These are phyloP conservation scores for cucumber (Cucumis sativus) DNA, from an alignment of 306 rosid genomes.

Conservation along the genomic window DNA sequence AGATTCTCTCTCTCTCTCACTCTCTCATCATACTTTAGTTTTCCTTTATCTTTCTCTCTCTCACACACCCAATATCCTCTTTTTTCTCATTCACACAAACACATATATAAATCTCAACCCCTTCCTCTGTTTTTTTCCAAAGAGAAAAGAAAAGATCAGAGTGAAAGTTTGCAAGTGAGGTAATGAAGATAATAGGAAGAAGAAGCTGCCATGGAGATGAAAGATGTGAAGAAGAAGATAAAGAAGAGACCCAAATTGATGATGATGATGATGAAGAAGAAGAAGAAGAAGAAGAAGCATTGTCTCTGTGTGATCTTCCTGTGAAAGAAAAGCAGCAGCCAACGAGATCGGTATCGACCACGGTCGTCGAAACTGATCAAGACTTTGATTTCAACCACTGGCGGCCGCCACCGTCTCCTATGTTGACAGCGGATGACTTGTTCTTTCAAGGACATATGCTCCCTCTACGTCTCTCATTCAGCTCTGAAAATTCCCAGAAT, in stretches of 20 bases:
- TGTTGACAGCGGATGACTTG: constrained; percentile 76
- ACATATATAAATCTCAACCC: not conserved
- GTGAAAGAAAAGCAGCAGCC: constrained; percentile 9
- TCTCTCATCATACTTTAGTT: not conserved
- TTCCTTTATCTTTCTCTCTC: not conserved
- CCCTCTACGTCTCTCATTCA: constrained; percentile 40
- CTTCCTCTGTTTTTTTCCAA: not conserved
- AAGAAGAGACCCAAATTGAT: constrained; percentile 11
- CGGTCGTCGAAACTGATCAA: not conserved
- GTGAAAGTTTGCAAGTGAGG: not conserved
- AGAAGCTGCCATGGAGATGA: constrained; percentile 10
- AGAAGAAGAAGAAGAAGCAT: constrained; percentile 43
- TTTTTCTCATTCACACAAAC: not conserved
- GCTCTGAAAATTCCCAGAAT: constrained; percentile 20
- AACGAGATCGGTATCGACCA: not conserved
- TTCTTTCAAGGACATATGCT: constrained; percentile 84
- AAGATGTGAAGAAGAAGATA: not conserved
- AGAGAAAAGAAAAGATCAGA: not conserved
- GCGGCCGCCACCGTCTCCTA: constrained; percentile 16
- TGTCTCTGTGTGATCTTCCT: constrained; percentile 65
- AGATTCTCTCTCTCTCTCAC: not conserved
- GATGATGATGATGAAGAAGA: constrained; percentile 24
- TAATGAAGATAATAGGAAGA: constrained; percentile 20
- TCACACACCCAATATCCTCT: not conserved
- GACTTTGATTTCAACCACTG: constrained; percentile 38